phyloP scores from a whole-genome alignment of 371 early-diverging fungal genomes.

The Amoeboaphelidium protococcarum region DNA sequence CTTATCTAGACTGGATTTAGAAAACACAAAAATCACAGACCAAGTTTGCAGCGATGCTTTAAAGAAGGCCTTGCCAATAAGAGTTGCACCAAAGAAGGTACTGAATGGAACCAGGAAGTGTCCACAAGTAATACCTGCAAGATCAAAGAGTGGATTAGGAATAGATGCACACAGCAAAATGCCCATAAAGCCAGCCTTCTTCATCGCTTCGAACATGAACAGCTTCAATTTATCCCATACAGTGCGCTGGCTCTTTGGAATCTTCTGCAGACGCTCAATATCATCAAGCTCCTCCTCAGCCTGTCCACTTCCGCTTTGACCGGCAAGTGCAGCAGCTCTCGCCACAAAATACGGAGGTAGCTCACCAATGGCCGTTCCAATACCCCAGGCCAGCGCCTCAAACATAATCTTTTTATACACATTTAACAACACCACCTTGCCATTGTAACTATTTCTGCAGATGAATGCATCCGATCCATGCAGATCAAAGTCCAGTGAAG shows the following conservation, averaged over 20 bases:
- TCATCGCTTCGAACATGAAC: slow-evolving; percentile 29
- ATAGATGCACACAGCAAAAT: slow-evolving; percentile 72
- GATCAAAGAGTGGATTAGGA: slow-evolving; percentile 81
- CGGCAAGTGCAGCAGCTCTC: slow-evolving; percentile 47
- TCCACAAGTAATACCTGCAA: slow-evolving; percentile 78
- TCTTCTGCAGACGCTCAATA: slow-evolving; percentile 22
- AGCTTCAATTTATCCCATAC: slow-evolving; percentile 29
- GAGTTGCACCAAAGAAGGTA: slow-evolving; percentile 76
- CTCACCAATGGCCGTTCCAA: slow-evolving; percentile 77
- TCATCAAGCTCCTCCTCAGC: slow-evolving; percentile 27
- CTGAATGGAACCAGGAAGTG: slow-evolving; percentile 59
- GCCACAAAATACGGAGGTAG: slow-evolving; percentile 84
- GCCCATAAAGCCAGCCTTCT: slow-evolving; percentile 51
- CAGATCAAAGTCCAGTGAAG: slow-evolving; percentile 30
- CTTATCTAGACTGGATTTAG: slow-evolving; percentile 27
- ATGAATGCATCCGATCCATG: no score
- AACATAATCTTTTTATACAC: slow-evolving; percentile 37
- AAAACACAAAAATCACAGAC: slow-evolving; percentile 24
- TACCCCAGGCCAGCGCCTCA: slow-evolving; percentile 63
- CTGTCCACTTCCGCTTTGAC: no score
- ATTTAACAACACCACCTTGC: slow-evolving; percentile 18
- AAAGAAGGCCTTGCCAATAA: slow-evolving; percentile 64
- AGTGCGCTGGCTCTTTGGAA: slow-evolving; percentile 14
- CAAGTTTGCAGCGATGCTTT: slow-evolving; percentile 34
- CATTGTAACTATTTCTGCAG: not conserved